A percentile compares a stretch with the other conserved stretches of the same genome.
These are phyloP conservation scores for Cladophialophora psammophila DNA, from an alignment of 2,329 filamentous ascomycete genomes.

Conservation along the genomic window DNA sequence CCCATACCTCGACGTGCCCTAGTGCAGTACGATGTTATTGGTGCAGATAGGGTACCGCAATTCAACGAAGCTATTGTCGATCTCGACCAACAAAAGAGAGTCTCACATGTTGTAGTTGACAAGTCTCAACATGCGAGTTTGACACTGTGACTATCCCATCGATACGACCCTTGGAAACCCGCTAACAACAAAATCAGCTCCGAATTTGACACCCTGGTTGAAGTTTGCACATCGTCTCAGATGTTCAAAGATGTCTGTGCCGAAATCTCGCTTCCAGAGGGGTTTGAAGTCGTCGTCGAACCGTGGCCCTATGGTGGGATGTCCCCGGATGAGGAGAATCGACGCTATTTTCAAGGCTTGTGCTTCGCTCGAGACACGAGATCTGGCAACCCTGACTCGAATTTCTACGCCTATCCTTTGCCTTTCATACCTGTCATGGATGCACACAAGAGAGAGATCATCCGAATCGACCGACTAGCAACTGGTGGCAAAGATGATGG, in stretches of 20 bases:
- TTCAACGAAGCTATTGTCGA: constrained; percentile 64
- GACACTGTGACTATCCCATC: constrained; percentile 45
- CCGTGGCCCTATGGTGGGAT: constrained; percentile 66
- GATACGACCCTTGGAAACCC: neutral
- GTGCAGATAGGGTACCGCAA: constrained; percentile 58
- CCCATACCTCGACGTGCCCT: constrained; percentile 60
- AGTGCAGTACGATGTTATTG: constrained; percentile 65
- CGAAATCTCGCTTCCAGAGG: constrained; percentile 61
- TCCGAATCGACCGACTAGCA: constrained; percentile 66
- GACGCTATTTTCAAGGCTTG: constrained; percentile 62
- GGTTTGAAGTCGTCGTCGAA: constrained; percentile 59
- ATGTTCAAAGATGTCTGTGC: constrained; percentile 60
- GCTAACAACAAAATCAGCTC: constrained; percentile 15
- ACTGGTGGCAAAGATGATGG: constrained; percentile 60
- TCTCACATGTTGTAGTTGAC: constrained; percentile 57
- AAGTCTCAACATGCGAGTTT: constrained; percentile 57
- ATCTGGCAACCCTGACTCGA: constrained; percentile 61
- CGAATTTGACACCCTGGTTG: constrained; percentile 58
- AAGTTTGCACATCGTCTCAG: constrained; percentile 60
- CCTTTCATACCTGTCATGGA: constrained; percentile 68
- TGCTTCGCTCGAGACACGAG: constrained; percentile 60
- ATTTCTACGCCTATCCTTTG: constrained; percentile 69
- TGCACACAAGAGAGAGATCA: constrained; percentile 60
- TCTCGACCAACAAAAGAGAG: constrained; percentile 50
- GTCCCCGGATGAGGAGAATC: constrained; percentile 55